Percentiles rank a stretch among this genome's conserved stretches.
phyloP scores from a whole-genome alignment of 805 yeast species.

The Cyberlindnera suaveolens region DNA sequence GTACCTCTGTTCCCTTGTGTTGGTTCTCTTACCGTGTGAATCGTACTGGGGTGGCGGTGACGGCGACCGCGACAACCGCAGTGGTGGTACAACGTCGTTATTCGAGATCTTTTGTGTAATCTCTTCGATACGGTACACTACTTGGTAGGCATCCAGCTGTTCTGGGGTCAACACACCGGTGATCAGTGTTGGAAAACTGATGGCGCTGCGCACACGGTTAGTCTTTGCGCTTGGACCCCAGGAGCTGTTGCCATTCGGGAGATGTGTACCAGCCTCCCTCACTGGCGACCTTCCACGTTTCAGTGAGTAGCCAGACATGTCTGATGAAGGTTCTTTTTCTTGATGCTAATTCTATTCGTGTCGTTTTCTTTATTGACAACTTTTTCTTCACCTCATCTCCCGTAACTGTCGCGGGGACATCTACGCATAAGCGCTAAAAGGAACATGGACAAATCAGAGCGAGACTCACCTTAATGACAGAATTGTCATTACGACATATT shows the following conservation, averaged over 20 bases:
- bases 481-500: no score
- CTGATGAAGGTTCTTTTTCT: no score
- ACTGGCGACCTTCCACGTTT: not conserved
- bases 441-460: no score
- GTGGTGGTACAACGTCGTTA: constrained; percentile 44
- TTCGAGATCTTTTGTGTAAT: constrained; percentile 53
- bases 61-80: constrained; percentile 51
- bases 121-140: constrained; percentile 72
- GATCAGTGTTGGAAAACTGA: constrained; percentile 34
- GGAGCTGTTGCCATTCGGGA: constrained; percentile 1
- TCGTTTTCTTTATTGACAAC: no score
- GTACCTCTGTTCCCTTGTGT: constrained; percentile 72
- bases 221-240: constrained; percentile 14
- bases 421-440: no score
- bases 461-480: no score
- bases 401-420: no score
- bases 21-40: constrained; percentile 70
- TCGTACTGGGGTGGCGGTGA: constrained; percentile 95
- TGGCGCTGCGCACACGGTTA: constrained; percentile 10
- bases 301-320: constrained; percentile 5
- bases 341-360: no score
- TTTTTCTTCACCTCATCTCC: no score
- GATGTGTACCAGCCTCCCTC: not conserved
- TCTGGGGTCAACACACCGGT: constrained; percentile 58
- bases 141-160: constrained; percentile 71